phyloP scores from a whole-genome alignment of 2,329 filamentous ascomycete species.

The Colletotrichum melonis region DNA sequence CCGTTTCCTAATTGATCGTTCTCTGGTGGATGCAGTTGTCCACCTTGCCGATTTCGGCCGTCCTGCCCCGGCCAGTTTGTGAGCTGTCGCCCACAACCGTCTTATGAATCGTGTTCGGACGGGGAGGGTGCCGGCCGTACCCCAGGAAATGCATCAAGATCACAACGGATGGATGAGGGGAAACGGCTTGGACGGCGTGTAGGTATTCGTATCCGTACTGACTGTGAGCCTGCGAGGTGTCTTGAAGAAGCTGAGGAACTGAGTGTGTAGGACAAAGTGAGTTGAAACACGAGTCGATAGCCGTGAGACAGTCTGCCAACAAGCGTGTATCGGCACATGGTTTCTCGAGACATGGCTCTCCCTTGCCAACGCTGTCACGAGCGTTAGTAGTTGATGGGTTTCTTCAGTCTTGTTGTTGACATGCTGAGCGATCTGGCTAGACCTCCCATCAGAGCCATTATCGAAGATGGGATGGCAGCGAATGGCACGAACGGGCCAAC shows the following conservation, averaged over 20 bases:
- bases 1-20: neutral
- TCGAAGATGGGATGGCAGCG: neutral
- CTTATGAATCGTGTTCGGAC: neutral
- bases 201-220: neutral
- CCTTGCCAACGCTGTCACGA: neutral
- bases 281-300: neutral
- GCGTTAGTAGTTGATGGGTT: neutral
- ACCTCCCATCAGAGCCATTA: neutral
- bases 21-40: neutral
- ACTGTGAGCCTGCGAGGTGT: neutral
- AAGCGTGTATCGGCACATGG: neutral
- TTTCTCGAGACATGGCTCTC: neutral
- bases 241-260: neutral
- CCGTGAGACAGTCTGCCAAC: neutral
- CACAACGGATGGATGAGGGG: neutral
- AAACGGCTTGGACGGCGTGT: neutral
- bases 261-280: neutral
- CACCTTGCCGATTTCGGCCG: neutral
- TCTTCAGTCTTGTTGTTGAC: neutral
- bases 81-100: neutral
- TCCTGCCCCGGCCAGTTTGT: neutral
- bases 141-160: neutral
- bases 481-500: neutral
- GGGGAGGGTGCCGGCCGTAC: neutral
- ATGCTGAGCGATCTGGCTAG: neutral